Evolutionary conservation across 2,329 filamentous ascomycete genomes (phyloP), one percentile per base, ranked within the genome.

Genomic region (Botrytis aclada): DNA sequence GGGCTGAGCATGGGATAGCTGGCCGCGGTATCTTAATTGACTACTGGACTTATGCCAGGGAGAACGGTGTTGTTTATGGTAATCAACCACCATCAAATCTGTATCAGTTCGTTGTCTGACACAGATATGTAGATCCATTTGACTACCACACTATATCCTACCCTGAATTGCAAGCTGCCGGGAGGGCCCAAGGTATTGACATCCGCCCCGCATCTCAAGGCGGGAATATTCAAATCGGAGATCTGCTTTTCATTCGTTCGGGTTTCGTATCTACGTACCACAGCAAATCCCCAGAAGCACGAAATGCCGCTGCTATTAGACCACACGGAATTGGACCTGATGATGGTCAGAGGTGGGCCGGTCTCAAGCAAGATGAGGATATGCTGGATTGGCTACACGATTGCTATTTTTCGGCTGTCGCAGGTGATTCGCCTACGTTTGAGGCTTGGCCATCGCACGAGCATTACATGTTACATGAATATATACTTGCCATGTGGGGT

Each of bases 161-260:
- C 61, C 51, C 73, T 2, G 78, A 80, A 69, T 74, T 81, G 56
- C 66, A 77, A 70, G 77, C 74, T 14, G 78, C 77, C 32, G 79
- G 77, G 0, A 80, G 78, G 66, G 61, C 76, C 9, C 79, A 81
- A 75, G 78, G 78, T 9, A 75, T 81, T 14, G 78, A 80, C 39
- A 79, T 80, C n/a, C 74, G 79, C 29, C 79, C 79, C 14, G 75
- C 76, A 16, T 70, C 82, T 5, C 85, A 88, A 77, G 84, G 84
- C 14, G 86, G 85, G 0, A 81, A 85, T 74, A 80, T 87, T 43
- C 79, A 82, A n/a, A 85, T 87, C 71, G 86, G 86, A 16, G 86
- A 88, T 74, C 84, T 88, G 47, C 79, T 88, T 4, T 81, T 88
- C 75, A 81, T 87, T 39, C 84, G 86, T 10, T 83, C 80, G 74